phyloP scores from a whole-genome alignment of 306 rosid species.

The Dryas alaskensis region DNA sequence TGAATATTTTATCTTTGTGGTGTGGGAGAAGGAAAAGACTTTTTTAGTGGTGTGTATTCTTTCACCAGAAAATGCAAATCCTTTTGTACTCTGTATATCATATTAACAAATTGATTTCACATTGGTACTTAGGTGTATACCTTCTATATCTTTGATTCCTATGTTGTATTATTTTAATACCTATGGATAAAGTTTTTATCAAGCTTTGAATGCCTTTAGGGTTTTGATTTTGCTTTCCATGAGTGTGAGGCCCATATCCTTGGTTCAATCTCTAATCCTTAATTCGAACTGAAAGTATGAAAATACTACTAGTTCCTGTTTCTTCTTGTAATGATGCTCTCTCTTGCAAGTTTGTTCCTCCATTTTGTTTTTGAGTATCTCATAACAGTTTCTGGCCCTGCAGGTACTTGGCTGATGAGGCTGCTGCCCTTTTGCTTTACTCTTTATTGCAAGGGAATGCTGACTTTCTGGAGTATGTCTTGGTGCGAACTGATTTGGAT shows the following conservation, averaged over 20 bases:
- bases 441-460: slow-evolving; percentile 92
- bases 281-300: not conserved
- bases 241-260: not conserved
- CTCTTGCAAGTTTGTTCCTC: not conserved
- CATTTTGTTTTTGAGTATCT: slow-evolving; percentile 5
- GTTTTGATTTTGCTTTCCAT: not conserved
- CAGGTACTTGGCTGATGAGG: slow-evolving; percentile 93
- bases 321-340: not conserved
- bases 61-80: not conserved
- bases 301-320: not conserved
- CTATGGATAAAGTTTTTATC: not conserved
- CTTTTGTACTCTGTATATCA: not conserved
- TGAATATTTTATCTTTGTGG: not conserved
- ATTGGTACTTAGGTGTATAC: not conserved
- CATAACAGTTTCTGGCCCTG: slow-evolving; percentile 25
- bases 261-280: not conserved
- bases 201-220: not conserved
- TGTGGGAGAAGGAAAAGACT: not conserved
- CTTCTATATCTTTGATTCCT: not conserved
- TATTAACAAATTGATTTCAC: not conserved
- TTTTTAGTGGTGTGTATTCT: not conserved
- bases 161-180: not conserved
- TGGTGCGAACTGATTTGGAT: slow-evolving; percentile 98
- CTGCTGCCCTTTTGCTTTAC: slow-evolving; percentile 89
- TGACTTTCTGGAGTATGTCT: slow-evolving; percentile 87